Conservation (phyloP, 2,329 filamentous ascomycete genomes). For the Lecanosticta acicola region DNA sequence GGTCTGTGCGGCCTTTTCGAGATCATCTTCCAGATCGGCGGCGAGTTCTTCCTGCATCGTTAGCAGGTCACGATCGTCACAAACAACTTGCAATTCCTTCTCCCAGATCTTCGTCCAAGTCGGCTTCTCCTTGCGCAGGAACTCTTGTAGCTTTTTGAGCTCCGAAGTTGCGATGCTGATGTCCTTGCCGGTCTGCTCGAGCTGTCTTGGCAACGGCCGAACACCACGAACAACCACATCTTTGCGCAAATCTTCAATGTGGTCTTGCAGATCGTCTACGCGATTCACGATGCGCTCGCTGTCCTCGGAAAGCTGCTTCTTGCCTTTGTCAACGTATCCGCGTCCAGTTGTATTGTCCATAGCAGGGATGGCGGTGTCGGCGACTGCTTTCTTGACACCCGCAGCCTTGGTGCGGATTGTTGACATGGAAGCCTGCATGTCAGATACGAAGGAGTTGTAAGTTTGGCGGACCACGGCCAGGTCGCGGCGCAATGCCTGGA, state of each 20-base stretch:
- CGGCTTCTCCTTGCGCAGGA: slow-evolving; percentile 84
- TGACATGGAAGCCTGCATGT: slow-evolving; percentile 83
- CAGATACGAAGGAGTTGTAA: slow-evolving; percentile 83
- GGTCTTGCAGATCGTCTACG: slow-evolving; percentile 94
- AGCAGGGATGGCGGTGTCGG: slow-evolving; percentile 64
- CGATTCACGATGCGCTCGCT: slow-evolving; percentile 85
- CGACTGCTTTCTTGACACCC: slow-evolving; percentile 69
- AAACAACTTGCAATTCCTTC: slow-evolving; percentile 91
- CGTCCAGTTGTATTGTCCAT: slow-evolving; percentile 75
- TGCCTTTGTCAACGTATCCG: slow-evolving; percentile 76
- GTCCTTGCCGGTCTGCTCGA: slow-evolving; percentile 84
- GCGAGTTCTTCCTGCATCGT: slow-evolving; percentile 95
- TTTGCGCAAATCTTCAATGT: slow-evolving; percentile 93
- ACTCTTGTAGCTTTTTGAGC: slow-evolving; percentile 90
- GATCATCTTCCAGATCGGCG: slow-evolving; percentile 84
- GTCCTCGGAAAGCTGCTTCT: slow-evolving; percentile 79
- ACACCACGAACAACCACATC: slow-evolving; percentile 93
- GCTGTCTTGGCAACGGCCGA: slow-evolving; percentile 79
- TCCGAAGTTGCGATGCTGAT: slow-evolving; percentile 76
- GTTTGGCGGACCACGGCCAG: slow-evolving; percentile 88
- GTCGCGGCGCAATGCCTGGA: slow-evolving; percentile 78
- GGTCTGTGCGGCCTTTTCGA: slow-evolving; percentile 89
- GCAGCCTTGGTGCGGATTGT: slow-evolving; percentile 74
- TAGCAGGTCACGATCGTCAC: slow-evolving; percentile 88
- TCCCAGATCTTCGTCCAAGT: slow-evolving; percentile 99